phyloP scores from a whole-genome alignment of 441 rosid genomes.

The Jatropha podagrica region DNA sequence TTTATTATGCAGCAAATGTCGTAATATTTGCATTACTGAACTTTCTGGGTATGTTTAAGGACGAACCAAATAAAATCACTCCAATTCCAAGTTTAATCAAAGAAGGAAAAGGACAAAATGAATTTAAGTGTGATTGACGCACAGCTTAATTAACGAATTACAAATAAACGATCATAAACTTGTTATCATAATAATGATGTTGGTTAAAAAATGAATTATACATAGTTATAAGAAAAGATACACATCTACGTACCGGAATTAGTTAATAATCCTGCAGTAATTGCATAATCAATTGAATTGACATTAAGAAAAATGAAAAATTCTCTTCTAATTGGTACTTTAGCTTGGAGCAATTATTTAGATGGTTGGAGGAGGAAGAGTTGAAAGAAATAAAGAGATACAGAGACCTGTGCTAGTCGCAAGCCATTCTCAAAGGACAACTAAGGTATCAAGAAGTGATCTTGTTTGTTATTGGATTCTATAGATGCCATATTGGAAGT shows the following conservation, averaged over 20 bases:
- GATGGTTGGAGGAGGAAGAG: neutral
- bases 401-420: neutral
- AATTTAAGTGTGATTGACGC: too few relatives aligned
- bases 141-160: too few relatives aligned
- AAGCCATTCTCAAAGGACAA: slow-evolving; percentile 15
- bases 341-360: neutral
- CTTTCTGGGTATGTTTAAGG: neutral
- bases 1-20: neutral
- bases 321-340: neutral
- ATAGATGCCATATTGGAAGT: neutral
- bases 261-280: too few relatives aligned
- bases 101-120: neutral
- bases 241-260: too few relatives aligned
- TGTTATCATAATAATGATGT: too few relatives aligned
- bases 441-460: slow-evolving; percentile 3
- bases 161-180: too few relatives aligned
- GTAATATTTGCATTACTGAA: neutral
- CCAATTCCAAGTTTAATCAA: neutral
- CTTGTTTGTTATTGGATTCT: slow-evolving; percentile 14
- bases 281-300: neutral
- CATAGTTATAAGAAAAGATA: too few relatives aligned
- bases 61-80: neutral
- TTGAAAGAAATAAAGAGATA: slow-evolving; percentile 8
- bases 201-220: too few relatives aligned
- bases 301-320: neutral